phyloP scores from a whole-genome alignment of 805 yeast species.

The Metschnikowia rubicola region DNA sequence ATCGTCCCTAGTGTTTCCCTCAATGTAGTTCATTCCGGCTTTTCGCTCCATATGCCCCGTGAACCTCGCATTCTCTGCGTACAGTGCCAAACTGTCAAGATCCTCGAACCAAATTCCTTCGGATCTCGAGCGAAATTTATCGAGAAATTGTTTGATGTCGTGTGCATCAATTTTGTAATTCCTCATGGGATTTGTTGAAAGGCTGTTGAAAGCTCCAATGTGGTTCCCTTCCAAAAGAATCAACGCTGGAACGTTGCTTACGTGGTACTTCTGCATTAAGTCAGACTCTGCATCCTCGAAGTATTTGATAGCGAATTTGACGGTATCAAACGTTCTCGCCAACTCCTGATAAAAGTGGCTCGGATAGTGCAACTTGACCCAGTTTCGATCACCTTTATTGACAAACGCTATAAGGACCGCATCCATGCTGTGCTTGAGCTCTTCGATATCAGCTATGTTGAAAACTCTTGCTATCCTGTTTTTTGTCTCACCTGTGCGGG shows the following conservation, averaged over 20 bases:
- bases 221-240: slow-evolving; percentile 24
- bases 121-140: neutral
- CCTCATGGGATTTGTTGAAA: slow-evolving; percentile 18
- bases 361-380: slow-evolving; percentile 33
- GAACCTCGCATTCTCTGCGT: slow-evolving; percentile 8
- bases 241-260: slow-evolving; percentile 33
- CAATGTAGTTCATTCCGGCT: slow-evolving; percentile 13
- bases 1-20: slow-evolving; percentile 4
- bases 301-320: slow-evolving; percentile 26
- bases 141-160: slow-evolving; percentile 15
- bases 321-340: slow-evolving; percentile 14
- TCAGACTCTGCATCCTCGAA: slow-evolving; percentile 20
- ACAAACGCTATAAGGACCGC: slow-evolving; percentile 14
- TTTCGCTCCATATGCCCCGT: slow-evolving; percentile 16
- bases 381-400: slow-evolving; percentile 18
- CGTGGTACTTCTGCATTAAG: slow-evolving; percentile 22
- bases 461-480: neutral
- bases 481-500: neutral
- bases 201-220: slow-evolving; percentile 25
- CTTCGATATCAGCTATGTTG: slow-evolving; percentile 1
- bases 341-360: slow-evolving; percentile 33
- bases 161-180: slow-evolving; percentile 18
- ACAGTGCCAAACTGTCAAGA: slow-evolving; percentile 5
- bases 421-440: neutral
- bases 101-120: slow-evolving; percentile 6